Base-by-base conservation (phyloP, 2,329 filamentous ascomycete genomes). In the Exophiala sideris region DNA sequence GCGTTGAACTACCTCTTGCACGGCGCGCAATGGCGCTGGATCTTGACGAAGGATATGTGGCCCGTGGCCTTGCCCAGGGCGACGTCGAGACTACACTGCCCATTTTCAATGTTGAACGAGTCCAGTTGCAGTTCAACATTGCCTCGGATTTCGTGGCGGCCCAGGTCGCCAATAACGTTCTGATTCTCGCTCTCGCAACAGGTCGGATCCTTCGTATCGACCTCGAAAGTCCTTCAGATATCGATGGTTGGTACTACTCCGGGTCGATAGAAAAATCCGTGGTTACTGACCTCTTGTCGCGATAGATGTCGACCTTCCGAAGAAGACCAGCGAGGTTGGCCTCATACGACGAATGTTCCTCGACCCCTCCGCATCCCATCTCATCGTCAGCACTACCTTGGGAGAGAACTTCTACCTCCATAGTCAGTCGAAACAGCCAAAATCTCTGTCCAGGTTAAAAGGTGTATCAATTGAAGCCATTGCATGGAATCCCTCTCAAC, bases 351-450 rank as follows among this genome's bases (percentile, higher is more conserved):
- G 88, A 76, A 90, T 99, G 82, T 99, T 99, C 75, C 87, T 99
- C 67, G 94, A 99, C 68, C 92, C 94, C 24, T 96, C 92, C 9
- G 94, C 94, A 24, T 96, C 91, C 5, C 94, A 99, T 74, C 79
- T 99, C 24, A 83, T 99, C 61, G 85, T 99, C 63, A 91, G 88
- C 68, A 99, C 94, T 2, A 87, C 90, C 4, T 82, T 91, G 38
- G 91, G 91, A 68, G 94, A 99, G 72, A 97, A 95, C 74, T 99
- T 91, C 76, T 99, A 99, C 72, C 87, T 99, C 8, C 94, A 99
- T 70, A 92, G 91, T 9, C 92, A 97, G 69, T 94, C 91, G 33
- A 87, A 90, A 63, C 87, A 91, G 61, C 91, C 92, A 2, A 89
- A 94, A 60, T 81, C 86, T 6, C 78, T 99, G 34, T 85, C 87